Evolutionary conservation across 2,329 filamentous ascomycete genomes (phyloP).

Genomic region (Monosporascus sp.): DNA sequence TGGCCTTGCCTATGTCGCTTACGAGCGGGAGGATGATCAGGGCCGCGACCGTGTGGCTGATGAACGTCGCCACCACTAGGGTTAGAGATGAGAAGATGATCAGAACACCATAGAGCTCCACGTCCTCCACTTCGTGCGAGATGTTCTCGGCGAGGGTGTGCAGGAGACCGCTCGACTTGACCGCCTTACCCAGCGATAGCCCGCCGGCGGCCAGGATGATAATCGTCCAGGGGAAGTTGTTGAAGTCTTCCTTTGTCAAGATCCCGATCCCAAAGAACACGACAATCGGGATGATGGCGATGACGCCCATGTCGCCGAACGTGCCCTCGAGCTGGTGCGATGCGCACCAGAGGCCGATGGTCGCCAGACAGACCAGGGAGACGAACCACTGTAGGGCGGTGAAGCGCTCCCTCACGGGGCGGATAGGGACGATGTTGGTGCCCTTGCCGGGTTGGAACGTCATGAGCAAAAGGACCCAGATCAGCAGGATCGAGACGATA

Average conservation of each 20-base stretch:
- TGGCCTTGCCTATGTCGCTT: constrained; percentile 72
- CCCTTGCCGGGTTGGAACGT: constrained; percentile 82
- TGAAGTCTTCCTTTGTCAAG: constrained; percentile 97
- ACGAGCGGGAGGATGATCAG: constrained; percentile 92
- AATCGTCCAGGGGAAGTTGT: constrained; percentile 99
- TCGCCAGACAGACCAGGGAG: constrained; percentile 71
- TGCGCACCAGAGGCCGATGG: constrained; percentile 88
- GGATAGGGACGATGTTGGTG: constrained; percentile 86
- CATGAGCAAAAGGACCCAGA: constrained; percentile 80
- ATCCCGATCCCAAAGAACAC: constrained; percentile 96
- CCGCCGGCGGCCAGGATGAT: constrained; percentile 96
- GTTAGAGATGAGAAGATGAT: constrained; percentile 82
- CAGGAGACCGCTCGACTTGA: constrained; percentile 86
- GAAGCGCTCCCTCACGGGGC: constrained; percentile 82
- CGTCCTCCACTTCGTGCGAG: constrained; percentile 64
- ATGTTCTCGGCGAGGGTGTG: constrained; percentile 81
- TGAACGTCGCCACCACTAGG: constrained; percentile 91
- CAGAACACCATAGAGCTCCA: constrained; percentile 80
- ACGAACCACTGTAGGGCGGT: constrained; percentile 92
- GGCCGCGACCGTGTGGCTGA: constrained; percentile 93
- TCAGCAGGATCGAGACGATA: constrained; percentile 77
- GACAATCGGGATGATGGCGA: constrained; percentile 92
- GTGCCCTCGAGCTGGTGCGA: constrained; percentile 80
- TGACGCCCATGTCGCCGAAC: constrained; percentile 97
- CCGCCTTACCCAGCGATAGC: constrained; percentile 85